Conservation (phyloP, 2,329 filamentous ascomycete genomes). For the Rutstroemia sp. region DNA sequence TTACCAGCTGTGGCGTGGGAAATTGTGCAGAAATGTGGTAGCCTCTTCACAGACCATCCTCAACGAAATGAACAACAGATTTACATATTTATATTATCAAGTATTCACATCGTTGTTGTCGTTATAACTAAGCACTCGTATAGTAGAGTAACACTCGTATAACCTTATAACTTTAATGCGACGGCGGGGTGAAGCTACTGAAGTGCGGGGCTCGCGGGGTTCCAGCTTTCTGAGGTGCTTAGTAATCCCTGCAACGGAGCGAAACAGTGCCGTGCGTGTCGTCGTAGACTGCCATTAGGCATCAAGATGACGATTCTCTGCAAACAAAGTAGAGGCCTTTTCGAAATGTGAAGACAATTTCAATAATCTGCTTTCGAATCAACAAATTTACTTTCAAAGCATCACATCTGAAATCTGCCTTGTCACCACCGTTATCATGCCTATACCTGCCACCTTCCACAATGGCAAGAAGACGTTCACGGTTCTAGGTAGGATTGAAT, state of each 20-base stretch:
- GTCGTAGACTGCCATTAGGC: not conserved
- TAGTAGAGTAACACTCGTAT: not conserved
- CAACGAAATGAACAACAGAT: not conserved
- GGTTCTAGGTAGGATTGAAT: constrained; percentile 13
- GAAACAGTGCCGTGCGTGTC: no score
- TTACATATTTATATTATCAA: not conserved
- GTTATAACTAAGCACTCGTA: not conserved
- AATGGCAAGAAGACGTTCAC: constrained; percentile 20
- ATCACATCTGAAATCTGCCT: not conserved
- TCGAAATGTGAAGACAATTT: not conserved
- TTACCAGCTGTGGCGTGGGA: not conserved
- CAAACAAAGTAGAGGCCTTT: not conserved
- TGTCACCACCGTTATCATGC: constrained; percentile 5
- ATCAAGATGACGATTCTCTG: not conserved
- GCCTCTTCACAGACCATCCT: not conserved
- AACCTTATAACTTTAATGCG: no score
- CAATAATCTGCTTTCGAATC: not conserved
- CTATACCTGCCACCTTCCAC: constrained; percentile 11
- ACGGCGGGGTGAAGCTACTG: no score
- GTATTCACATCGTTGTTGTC: not conserved
- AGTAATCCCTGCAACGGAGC: no score
- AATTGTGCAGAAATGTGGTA: not conserved
- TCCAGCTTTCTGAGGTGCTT: no score
- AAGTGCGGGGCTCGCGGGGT: not conserved
- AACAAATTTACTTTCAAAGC: not conserved